Percentiles rank a stretch among this genome's conserved stretches.
Evolutionary conservation across 164 flowering plant genomes (phyloP).

Genomic region (Vitis riparia): DNA sequence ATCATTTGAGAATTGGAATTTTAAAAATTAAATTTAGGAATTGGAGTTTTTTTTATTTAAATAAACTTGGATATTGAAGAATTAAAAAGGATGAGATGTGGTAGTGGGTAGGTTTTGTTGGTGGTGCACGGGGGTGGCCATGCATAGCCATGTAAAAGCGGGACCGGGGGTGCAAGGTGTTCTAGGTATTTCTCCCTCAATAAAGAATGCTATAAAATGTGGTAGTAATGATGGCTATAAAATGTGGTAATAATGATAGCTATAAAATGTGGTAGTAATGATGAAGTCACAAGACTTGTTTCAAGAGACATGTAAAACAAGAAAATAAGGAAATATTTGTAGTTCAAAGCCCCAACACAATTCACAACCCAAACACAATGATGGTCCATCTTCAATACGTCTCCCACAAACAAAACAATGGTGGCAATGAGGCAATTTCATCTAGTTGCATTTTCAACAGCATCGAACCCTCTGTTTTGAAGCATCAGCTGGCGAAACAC

Average conservation of each 20-base stretch:
- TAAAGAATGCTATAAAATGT: slow-evolving; percentile 85
- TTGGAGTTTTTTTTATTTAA: no score
- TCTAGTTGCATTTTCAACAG: slow-evolving; percentile 89
- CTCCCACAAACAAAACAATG: slow-evolving; percentile 99
- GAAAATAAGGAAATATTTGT: slow-evolving; percentile 94
- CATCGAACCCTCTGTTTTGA: slow-evolving; percentile 50
- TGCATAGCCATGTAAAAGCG: slow-evolving; percentile 38
- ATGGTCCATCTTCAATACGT: slow-evolving; percentile 99
- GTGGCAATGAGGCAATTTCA: slow-evolving; percentile 96
- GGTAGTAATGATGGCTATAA: no score
- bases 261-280: slow-evolving; percentile 50
- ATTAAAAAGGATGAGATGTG: no score
- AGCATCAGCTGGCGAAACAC: slow-evolving; percentile 31
- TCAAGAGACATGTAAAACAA: slow-evolving; percentile 96
- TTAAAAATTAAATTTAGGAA: no score
- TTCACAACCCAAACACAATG: slow-evolving; percentile 99
- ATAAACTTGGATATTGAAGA: no score
- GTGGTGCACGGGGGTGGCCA: no score
- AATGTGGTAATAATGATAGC: no score
- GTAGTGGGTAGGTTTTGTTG: no score
- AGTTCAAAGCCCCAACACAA: slow-evolving; percentile 96
- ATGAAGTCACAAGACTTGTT: slow-evolving; percentile 79
- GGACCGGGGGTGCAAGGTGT: slow-evolving; percentile 92
- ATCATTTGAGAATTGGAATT: no score
- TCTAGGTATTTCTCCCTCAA: slow-evolving; percentile 89